Conservation (phyloP, 805 yeast genomes). For the Zygosaccharomyces kombuchaensis region DNA sequence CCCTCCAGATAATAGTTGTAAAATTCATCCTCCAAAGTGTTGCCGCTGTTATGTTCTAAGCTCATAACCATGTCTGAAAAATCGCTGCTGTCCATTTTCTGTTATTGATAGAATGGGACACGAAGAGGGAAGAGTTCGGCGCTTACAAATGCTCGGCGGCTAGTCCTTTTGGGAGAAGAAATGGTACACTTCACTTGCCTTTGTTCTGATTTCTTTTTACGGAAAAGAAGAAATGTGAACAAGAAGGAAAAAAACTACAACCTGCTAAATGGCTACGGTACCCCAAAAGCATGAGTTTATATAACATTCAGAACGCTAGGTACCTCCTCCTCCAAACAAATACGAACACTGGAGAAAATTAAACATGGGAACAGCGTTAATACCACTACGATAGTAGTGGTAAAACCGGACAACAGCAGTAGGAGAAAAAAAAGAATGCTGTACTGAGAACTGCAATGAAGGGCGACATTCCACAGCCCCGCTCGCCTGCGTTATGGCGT, state of each 20-base stretch:
- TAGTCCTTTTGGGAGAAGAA: background rate
- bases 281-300: background rate
- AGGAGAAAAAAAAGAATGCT: background rate
- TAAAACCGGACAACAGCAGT: background rate
- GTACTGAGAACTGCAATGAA: background rate
- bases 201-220: background rate
- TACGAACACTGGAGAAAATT: background rate
- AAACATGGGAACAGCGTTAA: background rate
- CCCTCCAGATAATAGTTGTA: conserved; percentile 11
- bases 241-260: background rate
- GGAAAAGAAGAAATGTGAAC: too few species aligned
- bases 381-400: background rate
- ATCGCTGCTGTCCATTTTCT: conserved; percentile 1
- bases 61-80: conserved; percentile 3
- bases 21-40: conserved; percentile 4
- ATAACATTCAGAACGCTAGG: background rate
- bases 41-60: conserved; percentile 1
- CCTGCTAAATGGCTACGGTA: background rate
- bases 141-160: conserved; percentile 2
- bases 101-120: background rate
- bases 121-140: background rate
- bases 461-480: background rate
- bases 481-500: background rate
- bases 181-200: background rate
- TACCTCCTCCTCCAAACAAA: background rate